These are phyloP conservation scores for Drechslerella stenobrocha DNA, from an alignment of 2,329 filamentous ascomycete species.

Conservation along the genomic window DNA sequence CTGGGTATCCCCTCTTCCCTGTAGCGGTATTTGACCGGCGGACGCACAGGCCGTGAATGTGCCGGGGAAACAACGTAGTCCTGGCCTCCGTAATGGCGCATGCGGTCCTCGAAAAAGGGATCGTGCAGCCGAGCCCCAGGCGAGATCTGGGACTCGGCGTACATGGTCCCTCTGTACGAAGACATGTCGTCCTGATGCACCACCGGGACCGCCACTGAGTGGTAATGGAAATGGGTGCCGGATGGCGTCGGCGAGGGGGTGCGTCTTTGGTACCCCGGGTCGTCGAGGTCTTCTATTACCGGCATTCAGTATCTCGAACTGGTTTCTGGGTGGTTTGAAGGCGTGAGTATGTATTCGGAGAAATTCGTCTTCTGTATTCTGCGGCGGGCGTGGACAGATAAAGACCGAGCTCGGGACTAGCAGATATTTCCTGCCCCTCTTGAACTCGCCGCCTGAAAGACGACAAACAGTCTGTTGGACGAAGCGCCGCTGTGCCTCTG, in stretches of 20 bases:
- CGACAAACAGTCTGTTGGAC: not conserved
- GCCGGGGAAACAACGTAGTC: conserved; percentile 40
- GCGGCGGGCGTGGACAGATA: not conserved
- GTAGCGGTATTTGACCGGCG: conserved; percentile 27
- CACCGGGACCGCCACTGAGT: conserved; percentile 31
- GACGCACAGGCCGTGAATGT: conserved; percentile 6
- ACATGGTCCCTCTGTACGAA: conserved; percentile 37
- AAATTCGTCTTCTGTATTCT: not conserved
- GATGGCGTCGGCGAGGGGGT: conserved; percentile 39
- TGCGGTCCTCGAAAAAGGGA: conserved; percentile 47
- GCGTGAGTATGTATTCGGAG: conserved; percentile 1
- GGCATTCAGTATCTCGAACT: conserved; percentile 44
- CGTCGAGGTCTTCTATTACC: conserved; percentile 47
- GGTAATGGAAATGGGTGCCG: conserved; percentile 42
- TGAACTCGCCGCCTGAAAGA: conserved; percentile 1
- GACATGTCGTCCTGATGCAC: conserved; percentile 43
- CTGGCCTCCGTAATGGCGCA: conserved; percentile 43
- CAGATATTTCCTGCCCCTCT: conserved; percentile 11
- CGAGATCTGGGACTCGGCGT: conserved; percentile 41
- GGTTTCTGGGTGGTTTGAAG: not conserved
- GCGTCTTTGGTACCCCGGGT: conserved; percentile 11
- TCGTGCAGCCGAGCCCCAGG: conserved; percentile 31
- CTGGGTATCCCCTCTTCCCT: conserved; percentile 43
- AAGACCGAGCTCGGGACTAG: too few species aligned
- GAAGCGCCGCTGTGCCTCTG: conserved; percentile 14